These are phyloP conservation scores for Xylariales sp. DNA, from an alignment of 2,329 filamentous ascomycete species.

Conservation along the genomic window DNA sequence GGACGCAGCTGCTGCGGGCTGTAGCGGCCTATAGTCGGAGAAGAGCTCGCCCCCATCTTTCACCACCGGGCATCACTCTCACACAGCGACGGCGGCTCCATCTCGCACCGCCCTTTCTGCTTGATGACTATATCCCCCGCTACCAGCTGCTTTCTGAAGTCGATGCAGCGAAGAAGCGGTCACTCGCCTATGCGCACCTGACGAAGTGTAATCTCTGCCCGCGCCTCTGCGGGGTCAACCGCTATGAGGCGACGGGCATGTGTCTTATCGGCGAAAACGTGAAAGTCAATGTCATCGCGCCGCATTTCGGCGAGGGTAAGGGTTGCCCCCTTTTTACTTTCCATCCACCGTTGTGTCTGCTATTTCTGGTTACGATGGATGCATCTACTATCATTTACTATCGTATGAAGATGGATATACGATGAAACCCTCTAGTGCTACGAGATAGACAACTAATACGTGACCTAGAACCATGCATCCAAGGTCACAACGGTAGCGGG, in stretches of 20 bases:
- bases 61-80: neutral
- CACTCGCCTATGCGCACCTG: conserved; percentile 78
- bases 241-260: conserved; percentile 81
- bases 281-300: conserved; percentile 86
- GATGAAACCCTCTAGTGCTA: neutral
- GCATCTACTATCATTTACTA: neutral
- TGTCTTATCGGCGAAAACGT: conserved; percentile 79
- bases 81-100: conserved; percentile 54
- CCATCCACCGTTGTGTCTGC: neutral
- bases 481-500: conserved; percentile 83
- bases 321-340: neutral
- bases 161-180: conserved; percentile 79
- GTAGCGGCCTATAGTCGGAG: conserved; percentile 4
- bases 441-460: conserved; percentile 17
- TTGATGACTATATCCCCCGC: conserved; percentile 78
- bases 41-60: conserved; percentile 5
- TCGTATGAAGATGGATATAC: neutral
- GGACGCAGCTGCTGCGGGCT: conserved; percentile 20
- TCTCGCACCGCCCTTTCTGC: conserved; percentile 73
- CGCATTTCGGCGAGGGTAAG: conserved; percentile 82
- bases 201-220: conserved; percentile 85
- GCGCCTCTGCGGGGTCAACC: conserved; percentile 79
- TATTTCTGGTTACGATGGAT: neutral
- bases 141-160: conserved; percentile 75
- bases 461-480: conserved; percentile 76